Evolutionary conservation across 306 rosid species (phyloP), one percentile per base, ranked within the genome.

Genomic region (Vicia sativa): DNA sequence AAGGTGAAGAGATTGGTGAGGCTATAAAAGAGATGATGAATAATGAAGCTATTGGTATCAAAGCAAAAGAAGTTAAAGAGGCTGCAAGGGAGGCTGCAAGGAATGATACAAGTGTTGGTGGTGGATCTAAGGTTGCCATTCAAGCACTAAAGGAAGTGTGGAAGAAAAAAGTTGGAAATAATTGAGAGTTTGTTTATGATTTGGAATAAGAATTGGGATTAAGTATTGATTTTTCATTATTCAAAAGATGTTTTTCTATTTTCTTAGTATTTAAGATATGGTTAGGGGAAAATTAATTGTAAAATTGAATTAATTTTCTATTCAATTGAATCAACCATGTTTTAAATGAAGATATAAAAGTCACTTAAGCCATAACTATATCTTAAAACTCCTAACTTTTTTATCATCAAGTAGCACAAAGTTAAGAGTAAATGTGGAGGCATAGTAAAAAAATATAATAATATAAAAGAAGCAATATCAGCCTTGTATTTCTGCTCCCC

Each of bases 21-120:
- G 78, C 75, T 58, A 74, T 87, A 10, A 74, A 71, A 42, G 88
- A 80, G 79, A 11, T 82, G 81, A 86, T 86, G 92, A 75, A 46
- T 11, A 62, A 73, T 71, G 70, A 75, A 29, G 7, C 63, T 6
- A 13, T 26, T 86, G 21, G 73, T 31, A 42, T 37, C 38, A 39
- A 46, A 52, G 87, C 89, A 9, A 25, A 3, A 1, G 4, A 42
- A 11, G 10, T 82, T 3, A 78, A 50, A 56, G 79, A 73, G 37
- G 77, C 46, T 31, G 90, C 78, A 3, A 70, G 37, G 61, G 79
- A 73, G 37, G 77, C 46, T 31, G 90, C 78, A 3, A 70, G 37
- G 60, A 79, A 62, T 43, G 87, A 73, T 15, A 12, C 19, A 3
- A 53, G 39, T 25, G 68, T 13, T 15, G 83, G 85, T 18, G 96